Evolutionary conservation across 225 moss, liverwort and hornwort genomes (phyloP), one percentile per base, ranked within the genome.

Genomic region (Sphagnum contortum): DNA sequence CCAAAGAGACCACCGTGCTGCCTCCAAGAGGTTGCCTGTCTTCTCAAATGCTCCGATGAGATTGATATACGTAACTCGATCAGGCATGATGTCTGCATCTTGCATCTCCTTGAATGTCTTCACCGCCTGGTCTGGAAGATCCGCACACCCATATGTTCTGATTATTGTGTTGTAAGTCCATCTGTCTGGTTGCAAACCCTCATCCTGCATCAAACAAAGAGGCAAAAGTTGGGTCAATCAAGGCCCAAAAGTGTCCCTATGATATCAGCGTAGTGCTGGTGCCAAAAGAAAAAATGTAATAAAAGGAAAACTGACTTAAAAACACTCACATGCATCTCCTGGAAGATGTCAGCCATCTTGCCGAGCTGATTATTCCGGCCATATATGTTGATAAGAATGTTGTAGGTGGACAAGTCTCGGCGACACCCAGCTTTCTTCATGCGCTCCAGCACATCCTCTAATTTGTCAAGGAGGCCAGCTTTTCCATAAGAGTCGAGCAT

Each of bases 1-100:
- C 96, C 96, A 93, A 45, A 98, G 58, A 4, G 96, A 98, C 96
- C 96, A 98, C 62, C 96, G 77, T 54, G 96, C 96, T 64, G 96
- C 96, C 81, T 98, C 96, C 53, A 87, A 74, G 53, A 92, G 87
- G 63, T 98, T 90, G 45, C 89, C 96, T 3, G 90, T 70, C 80
- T 87, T 92, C 72, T 98, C 96, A 45, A 87, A 89, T 8, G 96
- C 90, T 57, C 87, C 75, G 47, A 98, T 85, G 57, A 98, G 96
- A 77, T 87, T 91, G 11, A 80, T 68, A 59, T 98, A 98, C 3
- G 96, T 91, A 12, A 98, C 77, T 60, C 90, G 81, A 68, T 98
- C 90, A 2, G 96, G 96, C 74, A 87, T 76, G 44, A 98, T 67
- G 48, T 83, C 80, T 29, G 66, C 75, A 64, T 89, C 89, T 71